Base-by-base conservation (phyloP, 257 asterid genomes). In the Vinca minor region DNA sequence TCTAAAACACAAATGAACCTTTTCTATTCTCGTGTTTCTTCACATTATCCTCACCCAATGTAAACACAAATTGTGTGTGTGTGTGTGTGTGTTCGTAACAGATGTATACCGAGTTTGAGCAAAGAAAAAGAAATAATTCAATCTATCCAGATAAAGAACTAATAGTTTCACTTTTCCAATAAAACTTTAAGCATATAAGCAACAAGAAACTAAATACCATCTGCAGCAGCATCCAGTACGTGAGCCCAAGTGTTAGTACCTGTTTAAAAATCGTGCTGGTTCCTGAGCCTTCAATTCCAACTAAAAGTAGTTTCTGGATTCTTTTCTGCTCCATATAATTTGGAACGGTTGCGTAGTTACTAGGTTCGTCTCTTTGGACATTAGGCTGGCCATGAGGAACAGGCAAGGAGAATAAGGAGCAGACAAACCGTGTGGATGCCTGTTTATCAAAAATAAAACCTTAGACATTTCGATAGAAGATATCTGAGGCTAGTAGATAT, bases 191-290 rank as follows among this genome's bases (percentile, higher is more conserved):
- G 41, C 21, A 15, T 9, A 28, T 0, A 47, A 66, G 54, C 20
- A 25, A 12, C 3, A 32, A 20, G 41, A 25, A 50, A 8, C 11
- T 60, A 67, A 74, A 17, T 20, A 35, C n/a, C 44, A 45, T 58
- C 21, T 35, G 20, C 63, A 7, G 17, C 14, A 26, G 21, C 32
- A 50, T 10, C n/a, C 52, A 62, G 54, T 10, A 0, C 23, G 31
- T 23, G 14, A 65, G 47, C 62, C 18, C 5, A 2, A 63, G 7
- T 42, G 5, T 32, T 8, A 28, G 31, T 70, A 91, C 98, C 96
- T 91, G 98, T 78, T 89, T 92, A 84, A 92, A 89, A 59, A 92
- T 86, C 14, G 98, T 92, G 81, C 96, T 87, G 42, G 98, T 92
- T 61, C 98, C 98, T 56, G 98, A 83, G 67, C 96, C 91, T 49